Evolutionary conservation across 78 protist genomes (phyloP).

Genomic region (Cavenderia fasciculata): DNA sequence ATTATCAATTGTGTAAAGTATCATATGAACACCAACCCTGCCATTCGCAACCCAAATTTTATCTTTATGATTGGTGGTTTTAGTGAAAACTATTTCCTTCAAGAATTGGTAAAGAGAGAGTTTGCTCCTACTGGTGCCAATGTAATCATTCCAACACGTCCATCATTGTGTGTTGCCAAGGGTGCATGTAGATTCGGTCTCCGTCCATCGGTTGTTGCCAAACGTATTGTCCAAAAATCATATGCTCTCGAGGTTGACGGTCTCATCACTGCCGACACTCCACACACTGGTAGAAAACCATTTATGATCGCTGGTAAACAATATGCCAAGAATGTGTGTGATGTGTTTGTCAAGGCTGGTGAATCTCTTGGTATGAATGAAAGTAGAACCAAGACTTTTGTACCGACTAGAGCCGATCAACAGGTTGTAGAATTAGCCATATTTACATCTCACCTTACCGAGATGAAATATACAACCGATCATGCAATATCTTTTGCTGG

Average conservation of each 20-base stretch:
- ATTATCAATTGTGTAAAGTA: background rate
- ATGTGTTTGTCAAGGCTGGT: background rate
- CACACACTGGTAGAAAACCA: no score
- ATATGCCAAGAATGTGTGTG: background rate
- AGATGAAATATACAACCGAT: background rate
- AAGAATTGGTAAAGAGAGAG: constrained; percentile 1
- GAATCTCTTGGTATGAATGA: constrained; percentile 2
- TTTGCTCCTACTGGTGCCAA: constrained; percentile 4
- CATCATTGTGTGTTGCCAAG: background rate
- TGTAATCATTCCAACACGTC: background rate
- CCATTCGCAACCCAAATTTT: background rate
- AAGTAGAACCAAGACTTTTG: background rate
- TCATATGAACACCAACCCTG: background rate
- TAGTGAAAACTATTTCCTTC: background rate
- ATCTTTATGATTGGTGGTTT: constrained; percentile 16
- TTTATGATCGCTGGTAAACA: background rate
- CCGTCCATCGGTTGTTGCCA: background rate
- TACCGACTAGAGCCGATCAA: background rate
- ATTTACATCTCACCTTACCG: background rate
- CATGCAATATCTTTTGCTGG: background rate
- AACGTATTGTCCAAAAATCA: background rate
- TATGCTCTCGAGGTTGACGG: background rate
- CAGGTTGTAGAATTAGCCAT: background rate
- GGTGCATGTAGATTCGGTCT: constrained; percentile 14
- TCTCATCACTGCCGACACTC: no score